phyloP scores from a whole-genome alignment of 2,329 filamentous ascomycete species.

The Penicillium sp. region DNA sequence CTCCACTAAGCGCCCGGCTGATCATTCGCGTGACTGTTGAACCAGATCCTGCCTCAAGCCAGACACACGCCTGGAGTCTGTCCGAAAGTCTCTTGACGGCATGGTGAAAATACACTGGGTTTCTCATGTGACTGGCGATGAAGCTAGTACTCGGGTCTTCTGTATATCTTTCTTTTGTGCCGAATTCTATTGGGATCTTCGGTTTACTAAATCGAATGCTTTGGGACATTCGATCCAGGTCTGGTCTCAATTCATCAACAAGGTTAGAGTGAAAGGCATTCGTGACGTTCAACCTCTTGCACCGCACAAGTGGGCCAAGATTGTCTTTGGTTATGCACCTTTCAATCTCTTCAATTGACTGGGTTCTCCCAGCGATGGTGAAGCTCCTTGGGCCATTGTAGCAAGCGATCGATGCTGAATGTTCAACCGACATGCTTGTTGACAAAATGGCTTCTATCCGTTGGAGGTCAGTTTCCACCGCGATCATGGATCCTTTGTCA shows the following conservation, averaged over 20 bases:
- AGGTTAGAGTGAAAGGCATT: slow-evolving; percentile 53
- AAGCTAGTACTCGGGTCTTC: slow-evolving; percentile 27
- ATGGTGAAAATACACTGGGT: slow-evolving; percentile 51
- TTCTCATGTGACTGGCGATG: slow-evolving; percentile 42
- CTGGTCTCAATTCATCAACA: slow-evolving; percentile 36
- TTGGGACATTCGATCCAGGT: slow-evolving; percentile 29
- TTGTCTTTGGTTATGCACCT: slow-evolving; percentile 3
- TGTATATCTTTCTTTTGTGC: slow-evolving; percentile 7
- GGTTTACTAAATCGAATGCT: slow-evolving; percentile 35
- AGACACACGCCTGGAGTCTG: slow-evolving; percentile 31
- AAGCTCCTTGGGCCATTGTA: slow-evolving; percentile 49
- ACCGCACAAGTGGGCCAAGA: slow-evolving; percentile 19
- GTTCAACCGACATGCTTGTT: slow-evolving; percentile 20
- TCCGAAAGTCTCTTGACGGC: slow-evolving; percentile 44
- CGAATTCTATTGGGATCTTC: slow-evolving; percentile 29
- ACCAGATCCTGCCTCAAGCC: slow-evolving; percentile 48
- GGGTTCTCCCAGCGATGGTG: slow-evolving; percentile 44
- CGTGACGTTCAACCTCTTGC: slow-evolving; percentile 48
- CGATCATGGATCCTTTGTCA: slow-evolving; percentile 38
- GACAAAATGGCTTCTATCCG: slow-evolving; percentile 14
- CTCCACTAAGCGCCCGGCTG: slow-evolving; percentile 24
- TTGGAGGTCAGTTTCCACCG: slow-evolving; percentile 33
- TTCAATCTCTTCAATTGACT: slow-evolving; percentile 31
- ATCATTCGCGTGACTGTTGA: slow-evolving; percentile 35
- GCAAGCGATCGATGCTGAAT: slow-evolving; percentile 48